Conservation (phyloP, 495 filamentous ascomycete genomes). For the Extremus antarcticus region DNA sequence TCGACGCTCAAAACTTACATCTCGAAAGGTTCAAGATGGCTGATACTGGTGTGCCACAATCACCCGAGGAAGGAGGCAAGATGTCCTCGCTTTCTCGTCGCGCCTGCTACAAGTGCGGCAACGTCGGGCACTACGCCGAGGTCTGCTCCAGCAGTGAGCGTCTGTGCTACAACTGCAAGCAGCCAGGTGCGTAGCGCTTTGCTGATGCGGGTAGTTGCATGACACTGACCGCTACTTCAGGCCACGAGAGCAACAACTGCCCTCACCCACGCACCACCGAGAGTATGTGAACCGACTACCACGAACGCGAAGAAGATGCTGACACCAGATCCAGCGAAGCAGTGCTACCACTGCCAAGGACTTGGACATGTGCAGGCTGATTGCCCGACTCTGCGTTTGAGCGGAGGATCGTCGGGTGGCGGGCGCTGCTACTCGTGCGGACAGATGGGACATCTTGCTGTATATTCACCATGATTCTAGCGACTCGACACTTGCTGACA, state of each 20-base stretch:
- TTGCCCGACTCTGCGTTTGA: slow-evolving; percentile 92
- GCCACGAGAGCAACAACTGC: slow-evolving; percentile 96
- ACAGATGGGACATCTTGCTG: slow-evolving; percentile 80
- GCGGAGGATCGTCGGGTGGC: slow-evolving; percentile 58
- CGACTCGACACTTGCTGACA: slow-evolving; percentile 4
- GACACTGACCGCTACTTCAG: slow-evolving; percentile 35
- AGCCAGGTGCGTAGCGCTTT: slow-evolving; percentile 12
- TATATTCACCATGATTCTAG: slow-evolving; percentile 30
- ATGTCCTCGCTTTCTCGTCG: slow-evolving; percentile 94
- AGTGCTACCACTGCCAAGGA: slow-evolving; percentile 99
- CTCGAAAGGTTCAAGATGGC: slow-evolving; percentile 1
- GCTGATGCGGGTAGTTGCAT: slow-evolving; percentile 1
- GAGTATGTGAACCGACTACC: slow-evolving; percentile 40
- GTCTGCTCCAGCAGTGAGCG: slow-evolving; percentile 93
- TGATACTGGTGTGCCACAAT: slow-evolving; percentile 1
- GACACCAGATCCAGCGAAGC: slow-evolving; percentile 56
- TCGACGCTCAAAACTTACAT: not conserved
- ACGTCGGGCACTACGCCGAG: slow-evolving; percentile 98
- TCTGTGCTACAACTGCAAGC: slow-evolving; percentile 97
- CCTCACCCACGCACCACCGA: slow-evolving; percentile 93
- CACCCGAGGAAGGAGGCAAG: slow-evolving; percentile 13
- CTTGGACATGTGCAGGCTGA: slow-evolving; percentile 97
- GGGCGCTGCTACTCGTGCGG: slow-evolving; percentile 95
- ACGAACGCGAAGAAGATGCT: slow-evolving; percentile 7
- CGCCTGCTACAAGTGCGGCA: slow-evolving; percentile 99